Conservation (phyloP, 2,329 filamentous ascomycete species). For the Gnomoniopsis sp. region DNA sequence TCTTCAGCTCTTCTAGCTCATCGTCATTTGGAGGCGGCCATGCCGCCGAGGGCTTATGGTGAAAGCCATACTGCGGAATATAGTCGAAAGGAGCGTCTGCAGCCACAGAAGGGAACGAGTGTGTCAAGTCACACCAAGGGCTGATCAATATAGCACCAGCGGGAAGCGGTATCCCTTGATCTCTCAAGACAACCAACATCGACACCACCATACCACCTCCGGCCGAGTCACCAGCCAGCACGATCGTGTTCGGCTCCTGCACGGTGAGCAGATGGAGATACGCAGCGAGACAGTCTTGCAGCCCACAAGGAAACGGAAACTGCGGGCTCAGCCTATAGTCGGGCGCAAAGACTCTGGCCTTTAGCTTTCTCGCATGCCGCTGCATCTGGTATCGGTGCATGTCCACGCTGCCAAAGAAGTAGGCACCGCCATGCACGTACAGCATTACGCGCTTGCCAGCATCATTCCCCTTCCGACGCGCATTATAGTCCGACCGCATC, state of each 20-base stretch:
- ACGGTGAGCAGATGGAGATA: slow-evolving; percentile 78
- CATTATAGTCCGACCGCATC: slow-evolving; percentile 79
- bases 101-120: slow-evolving; percentile 90
- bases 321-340: slow-evolving; percentile 86
- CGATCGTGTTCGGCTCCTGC: slow-evolving; percentile 76
- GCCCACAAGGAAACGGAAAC: slow-evolving; percentile 90
- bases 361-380: slow-evolving; percentile 88
- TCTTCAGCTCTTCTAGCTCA: slow-evolving; percentile 56
- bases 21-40: slow-evolving; percentile 91
- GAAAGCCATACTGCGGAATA: slow-evolving; percentile 82
- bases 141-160: slow-evolving; percentile 89
- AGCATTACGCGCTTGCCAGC: slow-evolving; percentile 76
- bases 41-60: slow-evolving; percentile 82
- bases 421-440: slow-evolving; percentile 91
- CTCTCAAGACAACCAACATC: slow-evolving; percentile 75
- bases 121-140: slow-evolving; percentile 93
- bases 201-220: slow-evolving; percentile 86
- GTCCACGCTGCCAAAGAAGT: slow-evolving; percentile 93
- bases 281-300: slow-evolving; percentile 84
- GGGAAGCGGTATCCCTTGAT: slow-evolving; percentile 78
- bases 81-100: slow-evolving; percentile 75
- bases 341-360: slow-evolving; percentile 83
- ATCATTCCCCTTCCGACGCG: slow-evolving; percentile 60
- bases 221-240: slow-evolving; percentile 89
- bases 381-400: slow-evolving; percentile 99